Evolutionary conservation across 1,284 basidiomycete genomes (phyloP), one percentile per base, ranked within the genome.

Genomic region (Irpex rosettiformis): DNA sequence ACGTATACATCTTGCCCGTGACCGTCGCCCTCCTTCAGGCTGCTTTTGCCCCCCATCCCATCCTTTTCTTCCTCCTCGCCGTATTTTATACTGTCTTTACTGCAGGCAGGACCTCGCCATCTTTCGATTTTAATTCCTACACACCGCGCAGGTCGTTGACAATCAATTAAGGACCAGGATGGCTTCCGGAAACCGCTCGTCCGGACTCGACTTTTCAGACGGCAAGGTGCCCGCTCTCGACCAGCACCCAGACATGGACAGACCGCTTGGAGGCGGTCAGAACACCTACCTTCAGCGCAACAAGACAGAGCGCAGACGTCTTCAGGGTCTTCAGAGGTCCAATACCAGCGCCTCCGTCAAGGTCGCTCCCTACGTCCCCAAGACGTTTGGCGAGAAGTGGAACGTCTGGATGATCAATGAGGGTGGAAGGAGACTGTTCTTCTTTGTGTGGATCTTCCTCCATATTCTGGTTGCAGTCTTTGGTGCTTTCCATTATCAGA

Each of bases 361-460:
- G 24, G 66, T 67, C 18, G 65, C 66, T 2, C 74, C 76, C 2
- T 68, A 67, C 52, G 67, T 73, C 65, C 71, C 76, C 52, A 71
- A 67, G 47, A 72, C 77, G 28, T 68, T 74, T 57, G 67, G 67
- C 47, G 77, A 84, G 62, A 81, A 72, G 63, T 80, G 84, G 67
- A 78, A 82, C 63, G 67, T 85, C 28, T 96, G 94, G 93, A 90
- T 93, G 89, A 91, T 94, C 70, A 95, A 95, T 70, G 93, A 95
- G 69, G 94, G 93, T 49, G 84, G 87, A 16, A 80, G 83, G 54
- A 79, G 84, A 56, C 62, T 94, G 29, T 91, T 94, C 77, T 91
- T 94, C 73, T 81, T 76, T 57, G 72, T 83, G 62, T 94, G 87
- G 83, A 74, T 94, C 52, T 74, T 93, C 69, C 78, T 95, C 40